Evolutionary conservation across 83 land plant genomes (phyloP).

Genomic region (Picea mariana): DNA sequence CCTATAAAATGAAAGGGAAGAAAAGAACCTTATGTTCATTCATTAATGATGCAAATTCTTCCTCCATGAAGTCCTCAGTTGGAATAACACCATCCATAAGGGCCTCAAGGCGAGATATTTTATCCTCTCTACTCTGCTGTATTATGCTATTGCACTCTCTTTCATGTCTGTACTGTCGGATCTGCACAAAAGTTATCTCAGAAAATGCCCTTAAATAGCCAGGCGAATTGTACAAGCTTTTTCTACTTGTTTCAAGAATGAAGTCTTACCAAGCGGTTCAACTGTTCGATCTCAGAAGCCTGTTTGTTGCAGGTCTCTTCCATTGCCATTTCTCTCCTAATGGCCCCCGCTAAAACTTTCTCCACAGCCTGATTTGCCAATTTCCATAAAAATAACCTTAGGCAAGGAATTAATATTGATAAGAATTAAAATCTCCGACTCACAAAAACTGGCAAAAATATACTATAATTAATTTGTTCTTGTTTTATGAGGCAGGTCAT

Average conservation of each 20-base stretch:
- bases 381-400: neutral
- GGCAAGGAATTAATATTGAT: conserved; percentile 1
- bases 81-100: conserved; percentile 88
- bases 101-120: conserved; percentile 78
- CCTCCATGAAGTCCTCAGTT: conserved; percentile 66
- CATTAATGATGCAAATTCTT: conserved; percentile 63
- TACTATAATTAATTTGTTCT: neutral
- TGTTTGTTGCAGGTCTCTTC: conserved; percentile 72
- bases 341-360: conserved; percentile 79
- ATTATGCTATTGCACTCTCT: conserved; percentile 78
- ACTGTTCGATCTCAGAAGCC: conserved; percentile 70
- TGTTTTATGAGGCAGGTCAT: conserved; percentile 11
- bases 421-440: neutral
- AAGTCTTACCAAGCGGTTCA: conserved; percentile 68
- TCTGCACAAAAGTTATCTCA: conserved; percentile 33
- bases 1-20: neutral
- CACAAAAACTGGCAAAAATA: neutral
- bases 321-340: conserved; percentile 85
- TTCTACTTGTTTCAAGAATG: neutral
- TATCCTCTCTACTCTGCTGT: conserved; percentile 78
- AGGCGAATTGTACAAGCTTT: neutral
- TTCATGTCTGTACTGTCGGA: conserved; percentile 88
- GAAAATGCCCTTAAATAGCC: neutral
- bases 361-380: conserved; percentile 57
- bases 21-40: conserved; percentile 73